Base-by-base conservation (phyloP, 495 filamentous ascomycete species). In the Daldinia caldariorum region DNA sequence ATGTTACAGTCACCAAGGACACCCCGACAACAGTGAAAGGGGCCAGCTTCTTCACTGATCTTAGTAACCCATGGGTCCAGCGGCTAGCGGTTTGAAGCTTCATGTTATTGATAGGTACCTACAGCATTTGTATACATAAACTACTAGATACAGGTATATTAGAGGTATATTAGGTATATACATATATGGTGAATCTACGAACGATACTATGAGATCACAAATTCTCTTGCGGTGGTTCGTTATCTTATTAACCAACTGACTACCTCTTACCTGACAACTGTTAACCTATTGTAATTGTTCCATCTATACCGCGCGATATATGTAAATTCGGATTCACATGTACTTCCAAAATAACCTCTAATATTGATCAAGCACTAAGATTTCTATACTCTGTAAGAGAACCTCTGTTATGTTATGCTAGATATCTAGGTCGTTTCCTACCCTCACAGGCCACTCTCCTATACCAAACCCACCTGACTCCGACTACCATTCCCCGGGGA, bases 1-100 rank as follows among this genome's bases (percentile, higher is more conserved):
- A 81, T 66, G 77, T 83, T 13, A 82, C 80, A 6, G 32, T 58
- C 37, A 59, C 66, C 18, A 35, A 76, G 32, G 75, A 72, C n/a
- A 69, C 79, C 18, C 77, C 79, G 0, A 78, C 78, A 0, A 77
- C 69, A 35, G 79, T 80, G 13, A 79, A 77, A 37, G 76, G 78
- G 3, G 81, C 78, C 37, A 84, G 79, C 32, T 85, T 86, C 74
- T 85, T 82, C 63, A 82, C 73, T 32, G 79, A 85, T 67, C 63
- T 86, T 66, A 80, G 71, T 10, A 69, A 69, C 29, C 51, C 67
- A 26, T 74, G 75, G 71, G 60, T 84, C 20, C 59, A 20, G 32
- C 63, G 60, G 47, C 4, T 72, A 8, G 20, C 54, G 8, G 60
- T 63, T 20, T 72, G 34, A 56, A 47, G 43, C 16, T 18, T 47